Conservation (phyloP, 2,329 filamentous ascomycete genomes). For the Diaporthe batatas region DNA sequence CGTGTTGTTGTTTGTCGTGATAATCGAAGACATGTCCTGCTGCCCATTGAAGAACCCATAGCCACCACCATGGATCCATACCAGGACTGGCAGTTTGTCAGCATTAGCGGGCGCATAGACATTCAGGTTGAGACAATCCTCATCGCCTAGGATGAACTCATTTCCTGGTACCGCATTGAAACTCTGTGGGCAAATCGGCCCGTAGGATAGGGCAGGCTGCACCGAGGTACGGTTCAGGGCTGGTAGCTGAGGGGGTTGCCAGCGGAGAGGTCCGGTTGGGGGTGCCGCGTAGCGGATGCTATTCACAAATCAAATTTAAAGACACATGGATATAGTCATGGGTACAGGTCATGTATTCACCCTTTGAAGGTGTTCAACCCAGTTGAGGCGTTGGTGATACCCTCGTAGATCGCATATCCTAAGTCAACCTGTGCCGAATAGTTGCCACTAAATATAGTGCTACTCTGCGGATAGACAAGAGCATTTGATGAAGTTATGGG, state of each 20-base stretch:
- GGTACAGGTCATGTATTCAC: not conserved
- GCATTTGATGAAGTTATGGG: not conserved
- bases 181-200: constrained; percentile 30
- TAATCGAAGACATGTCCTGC: constrained; percentile 31
- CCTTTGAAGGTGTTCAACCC: constrained; percentile 4
- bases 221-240: constrained; percentile 1
- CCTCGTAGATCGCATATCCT: not conserved
- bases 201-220: constrained; percentile 13
- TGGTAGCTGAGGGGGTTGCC: constrained; percentile 19
- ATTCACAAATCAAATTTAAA: not conserved
- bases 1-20: constrained; percentile 21
- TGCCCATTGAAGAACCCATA: constrained; percentile 36
- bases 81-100: constrained; percentile 26
- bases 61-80: constrained; percentile 37
- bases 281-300: constrained; percentile 34
- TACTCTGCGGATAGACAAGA: constrained; percentile 2
- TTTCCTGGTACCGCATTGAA: constrained; percentile 20
- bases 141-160: constrained; percentile 15
- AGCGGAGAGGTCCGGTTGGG: constrained; percentile 21
- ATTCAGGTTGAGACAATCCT: constrained; percentile 35
- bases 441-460: constrained; percentile 1
- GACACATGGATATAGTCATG: not conserved
- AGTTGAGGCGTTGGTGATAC: not conserved
- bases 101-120: constrained; percentile 24
- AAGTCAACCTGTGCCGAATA: not conserved